Base-by-base conservation (phyloP, 2,329 filamentous ascomycete species). In the Fusarium sambucinum region DNA sequence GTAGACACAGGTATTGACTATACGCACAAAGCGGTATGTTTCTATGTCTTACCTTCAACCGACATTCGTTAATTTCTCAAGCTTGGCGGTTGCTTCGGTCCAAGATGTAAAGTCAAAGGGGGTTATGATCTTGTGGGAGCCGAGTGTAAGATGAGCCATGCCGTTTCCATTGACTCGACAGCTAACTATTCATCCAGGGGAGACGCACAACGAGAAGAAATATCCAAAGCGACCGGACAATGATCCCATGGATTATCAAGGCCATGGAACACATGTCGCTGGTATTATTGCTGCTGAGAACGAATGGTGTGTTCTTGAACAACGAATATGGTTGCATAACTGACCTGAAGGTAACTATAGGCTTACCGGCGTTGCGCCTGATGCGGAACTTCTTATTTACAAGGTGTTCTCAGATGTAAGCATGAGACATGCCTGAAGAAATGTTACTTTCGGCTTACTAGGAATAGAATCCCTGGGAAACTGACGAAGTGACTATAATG, bases 221-320 rank as follows among this genome's bases (percentile, higher is more conserved):
- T 70, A 69, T 25, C 76, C 77, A 2, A 78, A 77, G 51, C 60
- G 55, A 7, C 79, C 79, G 2, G 79, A 81, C 40, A 66, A 70
- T 19, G 77, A 80, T 32, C 78, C 78, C 0, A 75, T 77, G 71
- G 78, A 80, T 52, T 71, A 72, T 14, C 70, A 75, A 40, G 77
- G 77, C 1, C 79, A 81, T 37, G 79, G 79, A 2, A 81, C 79
- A 6, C 79, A 81, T 55, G 82, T 83, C 35, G 80, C 84, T 19
- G 84, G 84, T 21, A 84, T 84, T 25, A 80, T 86, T 64, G 83
- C 79, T 27, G 84, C 82, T 17, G 77, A 84, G 37, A 75, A 75
- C 68, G 76, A 79, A 60, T 77, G 75, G 77, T 72, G 63, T 54
- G 71, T 29, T 21, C 46, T 8, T 17, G 40, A 12, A 33, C 17